A percentile compares a stretch with the other conserved stretches of the same genome.
phyloP scores from a whole-genome alignment of 495 filamentous ascomycete genomes.

The Podospora fimiseda region DNA sequence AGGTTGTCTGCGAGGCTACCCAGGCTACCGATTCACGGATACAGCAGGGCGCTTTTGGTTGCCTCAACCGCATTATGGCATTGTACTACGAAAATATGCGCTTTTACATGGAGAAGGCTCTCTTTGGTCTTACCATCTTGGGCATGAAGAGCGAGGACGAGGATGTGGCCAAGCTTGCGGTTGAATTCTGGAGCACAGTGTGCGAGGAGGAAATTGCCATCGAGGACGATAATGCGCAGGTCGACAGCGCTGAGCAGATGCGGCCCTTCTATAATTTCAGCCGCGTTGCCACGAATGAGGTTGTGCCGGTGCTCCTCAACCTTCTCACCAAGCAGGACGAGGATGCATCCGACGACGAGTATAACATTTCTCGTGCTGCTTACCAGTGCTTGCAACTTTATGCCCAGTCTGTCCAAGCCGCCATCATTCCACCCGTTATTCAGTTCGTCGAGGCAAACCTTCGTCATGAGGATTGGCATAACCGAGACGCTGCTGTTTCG shows the following conservation, averaged over 20 bases:
- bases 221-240: conserved; percentile 88
- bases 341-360: conserved; percentile 92
- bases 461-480: conserved; percentile 84
- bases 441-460: conserved; percentile 87
- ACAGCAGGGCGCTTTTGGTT: conserved; percentile 92
- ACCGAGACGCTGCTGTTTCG: conserved; percentile 88
- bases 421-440: conserved; percentile 77
- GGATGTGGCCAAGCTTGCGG: conserved; percentile 93
- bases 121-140: conserved; percentile 96
- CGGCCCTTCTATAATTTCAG: conserved; percentile 90
- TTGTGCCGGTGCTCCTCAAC: conserved; percentile 81
- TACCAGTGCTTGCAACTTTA: conserved; percentile 97
- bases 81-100: conserved; percentile 99
- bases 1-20: conserved; percentile 97
- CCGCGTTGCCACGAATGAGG: conserved; percentile 80
- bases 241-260: conserved; percentile 68
- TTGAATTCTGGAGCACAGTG: conserved; percentile 99
- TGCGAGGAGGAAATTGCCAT: conserved; percentile 97
- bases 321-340: conserved; percentile 96
- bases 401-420: conserved; percentile 76
- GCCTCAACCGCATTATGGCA: conserved; percentile 95
- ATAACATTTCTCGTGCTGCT: conserved; percentile 89
- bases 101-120: conserved; percentile 99
- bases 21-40: conserved; percentile 83
- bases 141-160: conserved; percentile 98